These are phyloP conservation scores for Telfairia occidentalis DNA, from an alignment of 331 rosid genomes.

Conservation along the genomic window DNA sequence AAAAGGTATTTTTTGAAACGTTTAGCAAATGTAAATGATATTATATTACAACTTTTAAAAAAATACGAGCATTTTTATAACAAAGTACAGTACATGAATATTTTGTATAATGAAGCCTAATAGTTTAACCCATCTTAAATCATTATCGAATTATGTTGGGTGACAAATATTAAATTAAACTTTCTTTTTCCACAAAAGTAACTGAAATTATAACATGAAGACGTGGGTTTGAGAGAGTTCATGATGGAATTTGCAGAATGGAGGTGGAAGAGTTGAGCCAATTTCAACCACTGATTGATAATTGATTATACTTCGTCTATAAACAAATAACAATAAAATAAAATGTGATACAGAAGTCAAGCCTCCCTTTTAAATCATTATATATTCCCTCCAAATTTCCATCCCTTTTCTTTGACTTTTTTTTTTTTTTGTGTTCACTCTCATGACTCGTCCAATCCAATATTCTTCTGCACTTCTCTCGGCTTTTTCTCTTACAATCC, in stretches of 20 bases:
- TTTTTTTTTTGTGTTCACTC: not conserved
- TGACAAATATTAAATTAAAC: not conserved
- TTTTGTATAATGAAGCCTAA: too few relatives aligned
- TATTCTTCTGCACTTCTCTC: not conserved
- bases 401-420: not conserved
- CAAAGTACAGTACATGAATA: too few relatives aligned
- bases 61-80: too few relatives aligned
- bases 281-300: not conserved
- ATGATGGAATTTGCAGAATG: not conserved
- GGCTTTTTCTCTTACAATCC: not conserved
- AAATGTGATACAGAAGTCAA: not conserved
- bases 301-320: not conserved
- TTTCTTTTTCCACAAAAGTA: not conserved
- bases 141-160: not conserved
- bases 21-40: too few relatives aligned
- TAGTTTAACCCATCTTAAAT: not conserved
- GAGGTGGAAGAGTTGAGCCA: conserved; percentile 4
- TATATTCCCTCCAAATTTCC: not conserved
- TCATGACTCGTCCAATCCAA: not conserved
- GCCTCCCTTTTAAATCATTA: not conserved
- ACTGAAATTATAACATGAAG: not conserved
- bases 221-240: not conserved
- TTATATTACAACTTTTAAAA: too few relatives aligned
- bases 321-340: not conserved
- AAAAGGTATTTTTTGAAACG: too few relatives aligned